Evolutionary conservation across 2,329 filamentous ascomycete species (phyloP).

Genomic region (Colletotrichum chlorophyti): DNA sequence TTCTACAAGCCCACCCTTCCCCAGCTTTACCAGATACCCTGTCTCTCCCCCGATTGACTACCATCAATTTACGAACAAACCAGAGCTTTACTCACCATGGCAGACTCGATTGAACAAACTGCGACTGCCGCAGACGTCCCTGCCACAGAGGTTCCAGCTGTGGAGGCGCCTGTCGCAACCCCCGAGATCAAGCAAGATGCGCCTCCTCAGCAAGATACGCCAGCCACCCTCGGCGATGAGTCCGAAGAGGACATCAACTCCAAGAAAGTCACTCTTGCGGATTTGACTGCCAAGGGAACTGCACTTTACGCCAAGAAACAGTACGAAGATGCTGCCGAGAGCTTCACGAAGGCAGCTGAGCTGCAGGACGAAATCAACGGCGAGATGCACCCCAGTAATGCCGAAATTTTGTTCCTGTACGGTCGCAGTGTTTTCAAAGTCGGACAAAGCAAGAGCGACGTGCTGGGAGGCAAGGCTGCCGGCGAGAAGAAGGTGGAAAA

Average conservation of each 20-base stretch:
- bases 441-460: constrained; percentile 92
- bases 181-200: constrained; percentile 26
- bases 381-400: constrained; percentile 89
- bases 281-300: constrained; percentile 81
- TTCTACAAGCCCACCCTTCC: neutral
- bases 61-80: neutral
- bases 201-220: constrained; percentile 21
- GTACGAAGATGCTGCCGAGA: constrained; percentile 83
- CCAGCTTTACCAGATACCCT: constrained; percentile 1
- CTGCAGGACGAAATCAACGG: constrained; percentile 91
- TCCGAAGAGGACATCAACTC: constrained; percentile 54
- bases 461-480: constrained; percentile 82
- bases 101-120: constrained; percentile 38
- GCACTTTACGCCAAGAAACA: constrained; percentile 90
- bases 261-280: constrained; percentile 71
- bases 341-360: constrained; percentile 88
- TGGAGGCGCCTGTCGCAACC: constrained; percentile 33
- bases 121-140: constrained; percentile 30
- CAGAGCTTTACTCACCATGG: constrained; percentile 33
- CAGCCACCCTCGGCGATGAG: constrained; percentile 16
- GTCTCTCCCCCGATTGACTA: neutral
- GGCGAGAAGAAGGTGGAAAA: constrained; percentile 53
- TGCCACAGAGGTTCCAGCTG: constrained; percentile 27
- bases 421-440: constrained; percentile 94
- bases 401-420: constrained; percentile 93